phyloP scores from a whole-genome alignment of 176 grass and related monocot genomes.

The Avena sativa region DNA sequence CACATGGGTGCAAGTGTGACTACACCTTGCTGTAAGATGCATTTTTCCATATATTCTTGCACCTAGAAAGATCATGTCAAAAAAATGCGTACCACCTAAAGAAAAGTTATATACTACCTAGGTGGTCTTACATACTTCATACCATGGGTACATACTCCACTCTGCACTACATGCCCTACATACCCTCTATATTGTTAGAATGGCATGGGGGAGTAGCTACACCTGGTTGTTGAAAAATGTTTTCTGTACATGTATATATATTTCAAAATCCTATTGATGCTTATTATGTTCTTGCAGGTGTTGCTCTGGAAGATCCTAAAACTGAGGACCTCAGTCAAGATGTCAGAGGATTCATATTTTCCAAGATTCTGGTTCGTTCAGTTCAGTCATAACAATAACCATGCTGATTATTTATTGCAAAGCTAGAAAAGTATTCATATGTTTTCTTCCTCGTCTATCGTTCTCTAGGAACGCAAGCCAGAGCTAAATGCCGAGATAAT shows the following conservation, averaged over 20 bases:
- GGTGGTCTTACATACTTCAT: not conserved
- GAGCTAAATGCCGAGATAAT: slow-evolving; percentile 81
- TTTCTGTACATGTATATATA: slow-evolving; percentile 5
- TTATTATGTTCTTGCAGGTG: slow-evolving; percentile 55
- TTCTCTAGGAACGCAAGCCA: slow-evolving; percentile 84
- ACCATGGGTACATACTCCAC: not conserved
- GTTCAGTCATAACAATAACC: slow-evolving; percentile 39
- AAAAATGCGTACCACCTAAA: slow-evolving; percentile 12
- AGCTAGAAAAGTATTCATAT: slow-evolving; percentile 39
- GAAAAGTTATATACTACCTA: slow-evolving; percentile 8
- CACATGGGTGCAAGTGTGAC: not conserved
- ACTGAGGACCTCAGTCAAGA: slow-evolving; percentile 95
- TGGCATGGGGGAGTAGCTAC: slow-evolving; percentile 1
- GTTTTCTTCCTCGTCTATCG: slow-evolving; percentile 39
- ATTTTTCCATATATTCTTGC: slow-evolving; percentile 5
- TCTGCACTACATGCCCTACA: not conserved
- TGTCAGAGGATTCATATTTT: slow-evolving; percentile 98
- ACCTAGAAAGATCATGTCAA: slow-evolving; percentile 20
- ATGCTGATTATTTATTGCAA: slow-evolving; percentile 22
- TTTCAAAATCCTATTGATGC: slow-evolving; percentile 22
- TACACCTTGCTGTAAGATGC: not conserved
- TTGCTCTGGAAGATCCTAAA: slow-evolving; percentile 84
- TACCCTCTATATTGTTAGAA: not conserved
- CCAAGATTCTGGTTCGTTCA: slow-evolving; percentile 89
- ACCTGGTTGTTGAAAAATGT: not conserved